phyloP scores from a whole-genome alignment of 164 flowering plant species.

The Vitis cinerea region DNA sequence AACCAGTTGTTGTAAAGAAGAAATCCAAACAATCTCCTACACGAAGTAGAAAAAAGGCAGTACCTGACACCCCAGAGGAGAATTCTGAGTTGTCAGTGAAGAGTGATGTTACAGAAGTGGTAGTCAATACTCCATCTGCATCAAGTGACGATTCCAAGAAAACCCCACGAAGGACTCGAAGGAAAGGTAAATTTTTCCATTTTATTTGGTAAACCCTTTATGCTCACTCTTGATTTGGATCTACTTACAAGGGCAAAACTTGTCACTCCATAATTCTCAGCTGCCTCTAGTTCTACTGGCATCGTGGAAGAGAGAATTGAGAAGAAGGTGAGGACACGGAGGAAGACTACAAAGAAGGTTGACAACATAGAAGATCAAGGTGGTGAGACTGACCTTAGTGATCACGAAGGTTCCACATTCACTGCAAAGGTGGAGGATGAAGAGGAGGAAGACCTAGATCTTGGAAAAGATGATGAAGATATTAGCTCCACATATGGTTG shows the following conservation, averaged over 20 bases:
- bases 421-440: slow-evolving; percentile 29
- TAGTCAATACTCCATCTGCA: slow-evolving; percentile 7
- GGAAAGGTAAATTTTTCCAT: slow-evolving; percentile 41
- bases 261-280: slow-evolving; percentile 21
- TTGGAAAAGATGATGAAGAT: slow-evolving; percentile 56
- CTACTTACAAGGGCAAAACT: neutral
- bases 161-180: slow-evolving; percentile 30
- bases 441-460: slow-evolving; percentile 39
- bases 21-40: slow-evolving; percentile 37
- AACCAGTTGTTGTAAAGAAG: slow-evolving; percentile 25
- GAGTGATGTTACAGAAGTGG: slow-evolving; percentile 22
- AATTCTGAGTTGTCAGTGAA: slow-evolving; percentile 12
- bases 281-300: slow-evolving; percentile 26
- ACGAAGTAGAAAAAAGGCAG: slow-evolving; percentile 47
- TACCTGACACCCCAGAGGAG: slow-evolving; percentile 24
- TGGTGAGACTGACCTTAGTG: slow-evolving; percentile 40
- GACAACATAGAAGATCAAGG: slow-evolving; percentile 28
- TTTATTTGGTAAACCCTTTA: neutral
- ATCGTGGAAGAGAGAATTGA: slow-evolving; percentile 35
- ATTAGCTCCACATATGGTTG: slow-evolving; percentile 71
- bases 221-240: neutral
- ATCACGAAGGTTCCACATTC: slow-evolving; percentile 28
- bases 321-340: slow-evolving; percentile 41
- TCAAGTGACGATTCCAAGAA: slow-evolving; percentile 24
- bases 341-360: slow-evolving; percentile 38